Evolutionary conservation across 768 basidiomycete species (phyloP).

Genomic region (Lyophyllum shimeji): DNA sequence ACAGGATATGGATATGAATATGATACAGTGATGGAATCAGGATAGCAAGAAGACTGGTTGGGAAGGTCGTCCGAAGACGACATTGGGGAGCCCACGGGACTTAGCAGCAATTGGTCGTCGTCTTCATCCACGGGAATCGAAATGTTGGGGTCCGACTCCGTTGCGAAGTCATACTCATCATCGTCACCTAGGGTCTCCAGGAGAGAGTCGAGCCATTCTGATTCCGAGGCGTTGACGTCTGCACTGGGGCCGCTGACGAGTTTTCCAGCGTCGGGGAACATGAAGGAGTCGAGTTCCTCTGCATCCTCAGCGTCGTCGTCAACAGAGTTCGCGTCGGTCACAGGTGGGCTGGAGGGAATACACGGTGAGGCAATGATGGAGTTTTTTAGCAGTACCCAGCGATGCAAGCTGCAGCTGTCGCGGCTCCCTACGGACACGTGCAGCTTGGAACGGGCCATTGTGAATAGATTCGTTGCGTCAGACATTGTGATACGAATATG

Average conservation of each 20-base stretch:
- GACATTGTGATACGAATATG: constrained; percentile 23
- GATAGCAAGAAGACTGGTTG: constrained; percentile 46
- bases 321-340: constrained; percentile 24
- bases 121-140: constrained; percentile 59
- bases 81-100: constrained; percentile 67
- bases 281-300: constrained; percentile 67
- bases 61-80: constrained; percentile 77
- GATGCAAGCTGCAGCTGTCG: constrained; percentile 76
- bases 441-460: constrained; percentile 75
- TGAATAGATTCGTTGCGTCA: constrained; percentile 50
- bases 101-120: constrained; percentile 62
- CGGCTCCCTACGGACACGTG: constrained; percentile 58
- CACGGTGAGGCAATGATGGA: constrained; percentile 61
- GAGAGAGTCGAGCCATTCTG: constrained; percentile 80
- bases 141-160: constrained; percentile 44
- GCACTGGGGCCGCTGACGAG: constrained; percentile 38
- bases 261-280: constrained; percentile 77
- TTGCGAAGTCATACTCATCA: constrained; percentile 56
- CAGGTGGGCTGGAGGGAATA: constrained; percentile 31
- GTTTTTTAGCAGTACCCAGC: constrained; percentile 89
- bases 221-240: constrained; percentile 56
- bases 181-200: constrained; percentile 67
- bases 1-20: constrained; percentile 55
- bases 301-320: constrained; percentile 41
- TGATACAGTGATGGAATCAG: constrained; percentile 44